A percentile compares a stretch with the other conserved stretches of the same genome.
phyloP scores from a whole-genome alignment of 2,329 filamentous ascomycete genomes.

The Phialophora macrospora region DNA sequence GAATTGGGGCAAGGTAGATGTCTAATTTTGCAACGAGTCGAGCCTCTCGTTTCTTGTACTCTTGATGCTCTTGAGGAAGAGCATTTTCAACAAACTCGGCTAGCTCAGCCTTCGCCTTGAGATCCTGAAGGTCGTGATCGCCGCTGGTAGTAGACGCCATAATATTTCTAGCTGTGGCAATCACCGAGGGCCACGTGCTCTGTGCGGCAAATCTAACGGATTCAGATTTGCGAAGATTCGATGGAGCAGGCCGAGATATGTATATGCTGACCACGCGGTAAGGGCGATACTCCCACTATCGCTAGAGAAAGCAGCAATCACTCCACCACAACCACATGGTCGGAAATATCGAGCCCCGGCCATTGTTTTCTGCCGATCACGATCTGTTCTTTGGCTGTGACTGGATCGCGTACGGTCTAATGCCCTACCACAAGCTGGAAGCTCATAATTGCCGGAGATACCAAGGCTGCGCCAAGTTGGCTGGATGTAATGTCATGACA shows the following conservation, averaged over 20 bases:
- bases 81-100: background rate
- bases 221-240: background rate
- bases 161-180: background rate
- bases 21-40: background rate
- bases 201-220: background rate
- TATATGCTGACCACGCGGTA: background rate
- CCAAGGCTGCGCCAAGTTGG: slow-evolving; percentile 1
- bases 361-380: background rate
- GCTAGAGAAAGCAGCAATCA: background rate
- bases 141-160: background rate
- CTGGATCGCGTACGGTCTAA: background rate
- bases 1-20: background rate
- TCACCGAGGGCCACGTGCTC: background rate
- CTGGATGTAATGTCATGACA: background rate
- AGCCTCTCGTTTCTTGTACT: background rate
- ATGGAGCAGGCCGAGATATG: background rate
- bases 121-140: background rate
- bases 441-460: background rate
- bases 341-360: background rate
- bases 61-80: background rate
- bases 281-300: background rate
- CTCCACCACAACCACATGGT: background rate
- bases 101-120: background rate
- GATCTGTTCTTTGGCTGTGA: background rate
- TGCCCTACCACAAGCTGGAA: background rate